Conservation (phyloP, 352 stramenopile genomes). For the Phytopythium ostracodes region DNA sequence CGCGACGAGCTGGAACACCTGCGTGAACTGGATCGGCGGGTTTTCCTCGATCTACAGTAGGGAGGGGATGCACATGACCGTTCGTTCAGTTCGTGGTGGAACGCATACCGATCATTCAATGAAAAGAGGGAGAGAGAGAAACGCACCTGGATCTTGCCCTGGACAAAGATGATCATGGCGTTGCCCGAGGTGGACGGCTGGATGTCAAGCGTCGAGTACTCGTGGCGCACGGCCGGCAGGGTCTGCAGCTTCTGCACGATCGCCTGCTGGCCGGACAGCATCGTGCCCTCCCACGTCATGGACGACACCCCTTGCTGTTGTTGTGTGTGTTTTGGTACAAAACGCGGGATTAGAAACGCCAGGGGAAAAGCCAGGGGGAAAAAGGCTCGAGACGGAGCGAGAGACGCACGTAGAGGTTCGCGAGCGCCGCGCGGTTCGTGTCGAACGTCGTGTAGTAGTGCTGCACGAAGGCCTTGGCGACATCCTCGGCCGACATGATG, state of each 20-base stretch:
- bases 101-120: not conserved
- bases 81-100: no score
- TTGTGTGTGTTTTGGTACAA: not conserved
- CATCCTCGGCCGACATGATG: constrained; percentile 80
- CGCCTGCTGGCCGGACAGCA: constrained; percentile 64
- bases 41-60: constrained; percentile 87
- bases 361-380: constrained; percentile 1
- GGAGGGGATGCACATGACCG: not conserved
- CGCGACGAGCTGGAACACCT: constrained; percentile 96
- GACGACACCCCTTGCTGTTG: constrained; percentile 64
- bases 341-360: not conserved
- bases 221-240: constrained; percentile 69
- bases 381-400: not conserved
- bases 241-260: constrained; percentile 90
- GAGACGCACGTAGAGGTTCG: constrained; percentile 74
- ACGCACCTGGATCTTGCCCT: constrained; percentile 78
- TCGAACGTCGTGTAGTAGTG: constrained; percentile 89
- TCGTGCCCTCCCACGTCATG: constrained; percentile 76
- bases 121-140: not conserved
- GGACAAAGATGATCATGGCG: constrained; percentile 96
- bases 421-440: constrained; percentile 67
- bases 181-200: constrained; percentile 88
- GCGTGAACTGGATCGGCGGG: constrained; percentile 95
- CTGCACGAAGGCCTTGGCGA: constrained; percentile 83
- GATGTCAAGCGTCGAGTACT: constrained; percentile 89